Evolutionary conservation across 2,329 filamentous ascomycete species (phyloP), one percentile per base, ranked within the genome.

Genomic region (Diaporthe amygdali): DNA sequence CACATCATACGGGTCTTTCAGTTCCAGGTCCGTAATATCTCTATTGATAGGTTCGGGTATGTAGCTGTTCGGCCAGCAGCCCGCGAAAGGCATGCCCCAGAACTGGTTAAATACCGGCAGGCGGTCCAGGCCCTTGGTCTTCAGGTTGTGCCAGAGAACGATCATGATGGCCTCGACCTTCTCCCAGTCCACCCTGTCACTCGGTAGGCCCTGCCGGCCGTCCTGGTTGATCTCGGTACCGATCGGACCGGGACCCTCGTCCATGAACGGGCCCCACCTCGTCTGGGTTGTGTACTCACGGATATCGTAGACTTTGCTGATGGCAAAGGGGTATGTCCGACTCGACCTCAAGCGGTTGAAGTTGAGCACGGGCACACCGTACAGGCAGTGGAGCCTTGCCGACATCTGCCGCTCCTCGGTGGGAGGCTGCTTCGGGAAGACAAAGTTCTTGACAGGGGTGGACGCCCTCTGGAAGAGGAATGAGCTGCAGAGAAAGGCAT

Each of bases 101-200:
- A 88, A 81, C 32, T 84, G 81, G 15, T 80, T 81, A 70, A 90
- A 87, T 2, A 87, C 80, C 2, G 83, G 82, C 22, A 83, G 82
- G 9, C 77, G 76, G 44, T 84, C 80, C 12, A 86, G 78, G 15
- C 83, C 81, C 74, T 88, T 87, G 12, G 80, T 77, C 47, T 82
- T 80, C 66, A 93, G 84, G 77, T 94, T 94, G 77, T 88, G 85
- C 4, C 87, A 88, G 4, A 95, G 80, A 2, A 92, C 89, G 4
- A 95, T 83, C 85, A 94, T 89, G 68, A 94, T 88, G 10, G 92
- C 90, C 80, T 95, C 93, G 14, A 95, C 82, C 82, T 93, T 94
- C 80, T 95, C 92, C 93, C 93, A 96, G 79, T 96, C 93, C 0
- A 94, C 91, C 6, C 81, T 80, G 66, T 85, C 86, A 0, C 64